These are phyloP conservation scores for Spathaspora boniae DNA, from an alignment of 805 yeast genomes.

Conservation along the genomic window DNA sequence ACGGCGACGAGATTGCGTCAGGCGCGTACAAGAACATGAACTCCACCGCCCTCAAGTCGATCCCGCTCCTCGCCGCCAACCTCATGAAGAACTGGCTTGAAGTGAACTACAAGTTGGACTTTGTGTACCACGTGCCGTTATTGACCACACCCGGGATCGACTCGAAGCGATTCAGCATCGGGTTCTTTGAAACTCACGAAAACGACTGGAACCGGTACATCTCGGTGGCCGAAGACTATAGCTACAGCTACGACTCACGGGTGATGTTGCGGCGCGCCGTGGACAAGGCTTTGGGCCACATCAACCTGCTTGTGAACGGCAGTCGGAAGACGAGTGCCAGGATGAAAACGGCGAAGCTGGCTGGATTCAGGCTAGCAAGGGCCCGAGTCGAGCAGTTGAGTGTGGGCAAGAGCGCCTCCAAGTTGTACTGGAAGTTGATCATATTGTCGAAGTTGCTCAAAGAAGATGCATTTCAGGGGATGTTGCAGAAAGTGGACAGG, in stretches of 20 bases:
- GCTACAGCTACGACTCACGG: slow-evolving; percentile 15
- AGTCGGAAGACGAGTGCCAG: slow-evolving; percentile 3
- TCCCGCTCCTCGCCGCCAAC: slow-evolving; percentile 27
- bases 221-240: slow-evolving; percentile 17
- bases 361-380: too few species aligned
- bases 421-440: slow-evolving; percentile 10
- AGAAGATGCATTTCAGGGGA: slow-evolving; percentile 4
- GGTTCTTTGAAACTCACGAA: slow-evolving; percentile 7
- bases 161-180: slow-evolving; percentile 13
- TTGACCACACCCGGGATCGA: slow-evolving; percentile 27
- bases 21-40: neutral
- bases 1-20: slow-evolving; percentile 3
- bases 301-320: slow-evolving; percentile 2
- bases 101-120: slow-evolving; percentile 13
- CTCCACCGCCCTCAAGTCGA: slow-evolving; percentile 6
- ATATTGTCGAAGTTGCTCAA: slow-evolving; percentile 9
- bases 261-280: slow-evolving; percentile 8
- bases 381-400: too few species aligned
- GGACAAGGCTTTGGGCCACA: slow-evolving; percentile 8
- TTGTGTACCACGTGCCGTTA: slow-evolving; percentile 25
- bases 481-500: slow-evolving; percentile 6
- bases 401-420: neutral
- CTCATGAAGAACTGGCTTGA: slow-evolving; percentile 27
- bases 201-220: slow-evolving; percentile 19
- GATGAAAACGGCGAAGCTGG: slow-evolving; percentile 3